Evolutionary conservation across 2,329 filamentous ascomycete species (phyloP), one percentile per base, ranked within the genome.

Genomic region (Ceratocystis eucalypticola): DNA sequence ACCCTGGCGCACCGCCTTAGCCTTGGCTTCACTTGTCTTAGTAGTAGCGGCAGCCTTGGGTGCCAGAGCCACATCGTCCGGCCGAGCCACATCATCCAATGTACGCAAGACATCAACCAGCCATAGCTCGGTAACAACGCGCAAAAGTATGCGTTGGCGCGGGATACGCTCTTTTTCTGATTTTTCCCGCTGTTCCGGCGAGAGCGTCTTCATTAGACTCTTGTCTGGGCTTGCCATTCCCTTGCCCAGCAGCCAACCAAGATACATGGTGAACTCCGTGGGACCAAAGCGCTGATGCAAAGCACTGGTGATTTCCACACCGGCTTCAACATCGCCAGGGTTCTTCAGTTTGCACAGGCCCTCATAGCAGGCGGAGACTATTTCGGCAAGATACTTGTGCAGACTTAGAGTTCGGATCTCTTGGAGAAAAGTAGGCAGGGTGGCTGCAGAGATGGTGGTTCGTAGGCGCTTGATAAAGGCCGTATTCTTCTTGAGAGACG

Each of bases 391-490:
- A 76, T 97, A 97, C 75, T 96, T 96, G 81, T 93, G 90, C 63
- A 97, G 82, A 71, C 92, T 96, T 33, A 97, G 82, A 30, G 90
- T 89, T 72, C 88, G 87, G 72, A 96, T 92, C 74, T 97, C 93
- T 74, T 93, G 86, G 61, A 96, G 79, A 76, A 97, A 96, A 68
- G 91, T 94, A 70, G 84, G 80, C 65, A 92, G 85, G 66, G 88
- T 89, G 66, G 91, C 81, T 62, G 89, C 79, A 69, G 88, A 92
- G 69, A 97, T 87, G 68, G 91, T 89, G 67, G 93, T 96, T 71
- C 93, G 89, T 66, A 97, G 82, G 73, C 93, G 90, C 77, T 96
- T 96, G 74, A 97, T 97, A 76, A 97, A 96, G 70, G 92, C 91
- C 3, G 93, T 97, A 73, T 97, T 97, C 80, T 96, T 97, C 79